A percentile compares a stretch with the other conserved stretches of the same genome.
Conservation (phyloP, 768 basidiomycete species). For the Mycena haematopus region DNA sequence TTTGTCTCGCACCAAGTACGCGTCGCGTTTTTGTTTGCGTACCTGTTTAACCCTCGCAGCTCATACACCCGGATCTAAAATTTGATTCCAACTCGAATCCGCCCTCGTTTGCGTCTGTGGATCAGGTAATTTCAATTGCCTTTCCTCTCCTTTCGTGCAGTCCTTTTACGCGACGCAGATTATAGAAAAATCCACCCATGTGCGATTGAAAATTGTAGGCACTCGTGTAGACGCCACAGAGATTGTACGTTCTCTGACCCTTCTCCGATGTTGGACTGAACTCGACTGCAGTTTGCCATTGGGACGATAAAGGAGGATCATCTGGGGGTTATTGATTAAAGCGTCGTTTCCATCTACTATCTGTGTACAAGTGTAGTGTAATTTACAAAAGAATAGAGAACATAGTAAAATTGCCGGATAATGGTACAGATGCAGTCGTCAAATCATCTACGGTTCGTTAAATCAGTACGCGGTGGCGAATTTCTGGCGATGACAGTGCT, state of each 20-base stretch:
- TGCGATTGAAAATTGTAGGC: constrained; percentile 97
- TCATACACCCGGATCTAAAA: constrained; percentile 92
- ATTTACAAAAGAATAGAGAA: constrained; percentile 13
- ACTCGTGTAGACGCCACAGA: constrained; percentile 97
- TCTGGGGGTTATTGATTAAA: constrained; percentile 86
- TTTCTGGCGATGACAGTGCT: constrained; percentile 19
- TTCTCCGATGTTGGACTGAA: constrained; percentile 4
- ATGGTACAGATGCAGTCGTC: constrained; percentile 11
- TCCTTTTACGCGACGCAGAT: constrained; percentile 54
- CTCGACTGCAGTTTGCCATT: constrained; percentile 80
- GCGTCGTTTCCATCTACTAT: neutral
- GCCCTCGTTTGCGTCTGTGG: constrained; percentile 93
- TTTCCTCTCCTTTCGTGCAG: neutral
- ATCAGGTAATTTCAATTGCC: constrained; percentile 69
- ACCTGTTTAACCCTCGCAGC: constrained; percentile 49
- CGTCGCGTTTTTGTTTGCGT: constrained; percentile 2
- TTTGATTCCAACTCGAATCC: constrained; percentile 97
- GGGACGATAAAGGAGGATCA: constrained; percentile 99
- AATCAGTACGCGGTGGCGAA: constrained; percentile 11
- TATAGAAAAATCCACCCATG: constrained; percentile 91
- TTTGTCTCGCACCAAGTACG: constrained; percentile 95
- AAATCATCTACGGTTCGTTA: constrained; percentile 1
- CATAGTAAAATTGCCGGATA: neutral
- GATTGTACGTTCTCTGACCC: constrained; percentile 64
- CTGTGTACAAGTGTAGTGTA: constrained; percentile 11